Evolutionary conservation across 2,329 filamentous ascomycete species (phyloP).

Genomic region (Paramyrothecium sp.): DNA sequence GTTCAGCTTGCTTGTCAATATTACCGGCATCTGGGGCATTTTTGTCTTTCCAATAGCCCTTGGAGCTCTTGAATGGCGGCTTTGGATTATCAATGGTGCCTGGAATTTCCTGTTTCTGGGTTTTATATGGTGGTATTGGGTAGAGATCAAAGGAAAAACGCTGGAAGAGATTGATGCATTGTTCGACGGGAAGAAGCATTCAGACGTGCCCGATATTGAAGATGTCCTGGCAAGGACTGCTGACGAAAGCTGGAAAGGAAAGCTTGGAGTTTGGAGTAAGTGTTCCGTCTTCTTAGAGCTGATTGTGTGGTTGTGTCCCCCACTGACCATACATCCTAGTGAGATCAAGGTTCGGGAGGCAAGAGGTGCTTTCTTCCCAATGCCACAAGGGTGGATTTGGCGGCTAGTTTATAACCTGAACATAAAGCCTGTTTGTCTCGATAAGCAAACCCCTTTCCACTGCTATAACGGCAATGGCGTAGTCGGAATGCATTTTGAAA

Average conservation of each 20-base stretch:
- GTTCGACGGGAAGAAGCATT: slow-evolving; percentile 17
- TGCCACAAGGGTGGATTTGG: background rate
- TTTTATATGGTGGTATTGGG: slow-evolving; percentile 12
- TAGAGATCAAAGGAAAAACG: slow-evolving; percentile 42
- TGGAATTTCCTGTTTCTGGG: background rate
- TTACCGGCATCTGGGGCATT: slow-evolving; percentile 2
- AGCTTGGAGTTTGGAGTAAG: background rate
- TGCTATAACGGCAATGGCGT: no score
- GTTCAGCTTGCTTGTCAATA: slow-evolving; percentile 1
- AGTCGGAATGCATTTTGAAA: no score
- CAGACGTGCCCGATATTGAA: slow-evolving; percentile 12
- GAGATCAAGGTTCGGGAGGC: background rate
- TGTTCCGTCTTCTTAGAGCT: background rate
- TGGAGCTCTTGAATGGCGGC: background rate
- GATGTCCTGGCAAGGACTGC: slow-evolving; percentile 10
- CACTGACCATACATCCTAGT: background rate
- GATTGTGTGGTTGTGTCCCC: background rate
- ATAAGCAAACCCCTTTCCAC: no score
- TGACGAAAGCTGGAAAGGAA: background rate
- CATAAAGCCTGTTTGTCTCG: no score
- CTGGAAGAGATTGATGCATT: slow-evolving; percentile 40
- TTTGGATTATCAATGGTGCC: background rate
- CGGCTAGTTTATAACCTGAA: no score
- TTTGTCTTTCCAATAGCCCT: background rate
- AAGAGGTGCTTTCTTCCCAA: background rate